Percentiles rank a stretch among this genome's conserved stretches.
Conservation (phyloP, 1,284 basidiomycete species). For the Retiboletus flavoniger region DNA sequence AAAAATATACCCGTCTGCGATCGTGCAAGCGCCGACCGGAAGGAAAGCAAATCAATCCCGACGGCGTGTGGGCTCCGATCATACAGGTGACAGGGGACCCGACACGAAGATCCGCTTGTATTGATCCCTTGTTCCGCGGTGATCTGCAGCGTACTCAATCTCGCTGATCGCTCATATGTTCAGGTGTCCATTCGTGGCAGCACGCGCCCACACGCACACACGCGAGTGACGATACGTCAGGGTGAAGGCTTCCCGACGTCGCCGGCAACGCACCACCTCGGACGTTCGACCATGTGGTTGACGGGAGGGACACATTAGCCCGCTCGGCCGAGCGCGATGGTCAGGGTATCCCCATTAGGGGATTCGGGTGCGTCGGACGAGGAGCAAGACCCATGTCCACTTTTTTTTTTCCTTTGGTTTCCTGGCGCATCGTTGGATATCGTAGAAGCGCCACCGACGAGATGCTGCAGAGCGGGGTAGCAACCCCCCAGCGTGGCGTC, state of each 20-base stretch:
- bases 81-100: conserved; percentile 13
- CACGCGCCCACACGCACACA: too few species aligned
- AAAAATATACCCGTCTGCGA: not conserved
- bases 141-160: conserved; percentile 15
- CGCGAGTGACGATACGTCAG: not conserved
- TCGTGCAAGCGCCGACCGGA: not conserved
- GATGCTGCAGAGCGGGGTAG: conserved; percentile 9
- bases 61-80: not conserved
- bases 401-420: not conserved
- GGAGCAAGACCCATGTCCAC: not conserved
- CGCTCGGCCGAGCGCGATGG: not conserved
- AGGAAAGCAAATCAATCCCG: not conserved
- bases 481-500: conserved; percentile 1
- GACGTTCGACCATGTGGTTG: too few species aligned
- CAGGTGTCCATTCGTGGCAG: not conserved
- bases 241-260: too few species aligned
- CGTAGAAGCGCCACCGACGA: not conserved
- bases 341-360: not conserved
- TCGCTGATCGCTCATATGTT: conserved; percentile 12
- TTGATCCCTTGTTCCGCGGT: not conserved
- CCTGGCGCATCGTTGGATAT: not conserved
- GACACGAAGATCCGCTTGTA: conserved; percentile 10
- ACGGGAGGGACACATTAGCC: too few species aligned
- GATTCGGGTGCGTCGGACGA: not conserved
- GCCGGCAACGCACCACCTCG: too few species aligned